These are phyloP conservation scores for Colletotrichum sp. DNA, from an alignment of 2,329 filamentous ascomycete species.

Conservation along the genomic window DNA sequence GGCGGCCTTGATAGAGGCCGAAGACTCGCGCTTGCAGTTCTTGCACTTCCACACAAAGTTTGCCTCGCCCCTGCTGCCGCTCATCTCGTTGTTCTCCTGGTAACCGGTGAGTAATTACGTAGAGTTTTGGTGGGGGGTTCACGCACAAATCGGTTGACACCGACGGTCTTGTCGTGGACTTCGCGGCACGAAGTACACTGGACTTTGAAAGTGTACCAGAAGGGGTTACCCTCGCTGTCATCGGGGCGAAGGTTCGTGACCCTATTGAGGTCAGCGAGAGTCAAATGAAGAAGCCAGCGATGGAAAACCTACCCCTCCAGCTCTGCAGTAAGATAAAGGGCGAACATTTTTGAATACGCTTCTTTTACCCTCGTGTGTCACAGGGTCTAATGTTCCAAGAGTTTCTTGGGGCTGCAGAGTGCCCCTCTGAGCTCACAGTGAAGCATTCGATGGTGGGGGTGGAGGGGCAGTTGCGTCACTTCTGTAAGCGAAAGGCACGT, in stretches of 20 bases:
- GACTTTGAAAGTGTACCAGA: conserved; percentile 98
- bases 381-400: background rate
- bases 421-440: background rate
- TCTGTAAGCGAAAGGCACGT: background rate
- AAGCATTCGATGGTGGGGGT: conserved; percentile 13
- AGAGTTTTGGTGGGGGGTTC: accelerated
- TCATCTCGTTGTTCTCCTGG: conserved; percentile 88
- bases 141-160: conserved; percentile 86
- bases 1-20: conserved; percentile 79
- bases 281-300: background rate
- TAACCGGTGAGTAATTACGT: background rate
- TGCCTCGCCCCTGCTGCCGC: conserved; percentile 90
- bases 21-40: conserved; percentile 93
- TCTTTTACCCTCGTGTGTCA: background rate
- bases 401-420: background rate
- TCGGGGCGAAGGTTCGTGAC: conserved; percentile 88
- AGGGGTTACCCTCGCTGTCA: conserved; percentile 81
- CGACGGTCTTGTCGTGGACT: conserved; percentile 84
- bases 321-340: conserved; percentile 71
- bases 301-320: conserved; percentile 63
- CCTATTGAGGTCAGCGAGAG: conserved; percentile 49
- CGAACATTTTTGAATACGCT: conserved; percentile 58
- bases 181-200: conserved; percentile 98
- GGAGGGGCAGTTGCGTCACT: conserved; percentile 18
- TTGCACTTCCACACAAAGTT: conserved; percentile 99